Conservation (phyloP, 2,329 filamentous ascomycete species). For the Scedosporium minutisporum region DNA sequence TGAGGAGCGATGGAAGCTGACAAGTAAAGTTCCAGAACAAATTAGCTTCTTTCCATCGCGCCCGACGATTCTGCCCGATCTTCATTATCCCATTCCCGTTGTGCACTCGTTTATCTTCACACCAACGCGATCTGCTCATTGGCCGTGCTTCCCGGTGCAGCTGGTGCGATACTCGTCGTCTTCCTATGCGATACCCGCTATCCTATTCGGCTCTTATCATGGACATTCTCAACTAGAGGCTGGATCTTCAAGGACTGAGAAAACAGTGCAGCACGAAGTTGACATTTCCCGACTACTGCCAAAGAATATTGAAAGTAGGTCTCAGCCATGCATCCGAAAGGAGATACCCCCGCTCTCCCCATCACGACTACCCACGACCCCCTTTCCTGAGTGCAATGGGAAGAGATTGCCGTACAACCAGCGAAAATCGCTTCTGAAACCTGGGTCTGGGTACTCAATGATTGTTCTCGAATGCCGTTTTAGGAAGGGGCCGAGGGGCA, state of each 20-base stretch:
- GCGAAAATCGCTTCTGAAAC: not conserved
- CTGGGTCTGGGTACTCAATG: not conserved
- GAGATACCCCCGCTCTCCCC: not conserved
- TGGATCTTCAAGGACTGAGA: not conserved
- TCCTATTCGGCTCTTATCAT: not conserved
- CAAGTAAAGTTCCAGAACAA: not conserved
- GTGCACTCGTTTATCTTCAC: too few relatives aligned
- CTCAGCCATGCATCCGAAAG: not conserved
- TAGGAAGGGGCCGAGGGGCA: not conserved
- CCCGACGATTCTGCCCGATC: not conserved
- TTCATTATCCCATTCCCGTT: not conserved
- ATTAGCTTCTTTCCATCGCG: not conserved
- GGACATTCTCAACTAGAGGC: not conserved
- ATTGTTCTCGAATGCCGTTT: not conserved
- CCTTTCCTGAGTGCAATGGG: not conserved
- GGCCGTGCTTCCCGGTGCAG: too few relatives aligned
- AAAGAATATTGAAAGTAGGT: not conserved
- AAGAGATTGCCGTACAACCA: not conserved
- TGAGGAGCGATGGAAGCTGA: not conserved
- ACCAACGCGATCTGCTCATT: too few relatives aligned
- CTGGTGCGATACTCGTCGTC: not conserved
- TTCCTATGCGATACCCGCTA: not conserved
- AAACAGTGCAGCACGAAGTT: not conserved
- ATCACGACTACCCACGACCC: not conserved
- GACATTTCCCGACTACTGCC: not conserved